Evolutionary conservation across 1,284 basidiomycete genomes (phyloP).

Genomic region (Ganoderma resinaceum): DNA sequence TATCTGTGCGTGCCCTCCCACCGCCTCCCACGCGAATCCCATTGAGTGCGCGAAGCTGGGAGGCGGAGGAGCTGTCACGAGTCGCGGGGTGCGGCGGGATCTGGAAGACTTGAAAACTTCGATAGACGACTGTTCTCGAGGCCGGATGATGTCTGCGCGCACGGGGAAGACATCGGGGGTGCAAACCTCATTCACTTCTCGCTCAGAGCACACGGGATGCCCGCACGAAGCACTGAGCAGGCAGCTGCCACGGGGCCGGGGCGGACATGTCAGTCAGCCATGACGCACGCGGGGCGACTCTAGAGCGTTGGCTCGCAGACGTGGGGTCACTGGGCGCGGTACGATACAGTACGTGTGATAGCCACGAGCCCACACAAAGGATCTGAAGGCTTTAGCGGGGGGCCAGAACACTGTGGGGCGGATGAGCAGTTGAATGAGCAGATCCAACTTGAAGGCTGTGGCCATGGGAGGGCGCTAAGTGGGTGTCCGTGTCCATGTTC

Average conservation of each 20-base stretch:
- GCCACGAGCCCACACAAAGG: background rate
- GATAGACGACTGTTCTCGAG: background rate
- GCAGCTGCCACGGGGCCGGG: background rate
- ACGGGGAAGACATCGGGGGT: slow-evolving; percentile 22
- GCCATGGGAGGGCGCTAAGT: no score
- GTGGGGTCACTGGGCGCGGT: background rate
- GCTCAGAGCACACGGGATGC: slow-evolving; percentile 10
- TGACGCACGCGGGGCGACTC: background rate
- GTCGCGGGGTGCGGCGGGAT: slow-evolving; percentile 5
- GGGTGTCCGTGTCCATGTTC: slow-evolving; percentile 2
- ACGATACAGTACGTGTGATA: background rate
- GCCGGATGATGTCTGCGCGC: slow-evolving; percentile 4
- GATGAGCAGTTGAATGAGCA: background rate
- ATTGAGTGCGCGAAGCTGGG: slow-evolving; percentile 13
- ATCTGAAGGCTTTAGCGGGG: background rate
- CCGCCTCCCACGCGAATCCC: slow-evolving; percentile 5
- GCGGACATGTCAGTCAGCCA: background rate
- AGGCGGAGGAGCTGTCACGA: slow-evolving; percentile 1
- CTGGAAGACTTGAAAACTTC: slow-evolving; percentile 8
- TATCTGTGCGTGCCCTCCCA: slow-evolving; percentile 17
- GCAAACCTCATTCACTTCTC: slow-evolving; percentile 20
- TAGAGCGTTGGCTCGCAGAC: background rate
- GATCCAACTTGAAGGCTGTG: background rate
- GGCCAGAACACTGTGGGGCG: background rate
- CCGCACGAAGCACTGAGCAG: background rate